phyloP scores from a whole-genome alignment of 2,329 filamentous ascomycete species.

The Aspergillus chevalieri region DNA sequence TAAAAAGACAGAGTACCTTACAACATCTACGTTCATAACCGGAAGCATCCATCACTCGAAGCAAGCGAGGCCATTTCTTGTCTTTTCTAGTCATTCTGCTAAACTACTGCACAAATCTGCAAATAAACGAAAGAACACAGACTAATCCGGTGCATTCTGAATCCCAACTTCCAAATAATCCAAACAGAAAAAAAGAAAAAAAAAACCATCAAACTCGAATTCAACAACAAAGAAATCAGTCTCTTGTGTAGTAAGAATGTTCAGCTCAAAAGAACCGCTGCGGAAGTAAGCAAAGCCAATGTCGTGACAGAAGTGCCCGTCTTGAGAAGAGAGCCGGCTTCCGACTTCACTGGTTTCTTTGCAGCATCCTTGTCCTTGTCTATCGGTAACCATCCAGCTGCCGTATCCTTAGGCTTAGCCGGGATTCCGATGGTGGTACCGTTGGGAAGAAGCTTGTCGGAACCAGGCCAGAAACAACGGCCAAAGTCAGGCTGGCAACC shows the following conservation, averaged over 20 bases:
- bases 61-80: no score
- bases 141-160: background rate
- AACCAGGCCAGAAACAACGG: constrained; percentile 14
- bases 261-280: constrained; percentile 5
- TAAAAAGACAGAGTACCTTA: background rate
- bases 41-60: no score
- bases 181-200: background rate
- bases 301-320: background rate
- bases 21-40: no score
- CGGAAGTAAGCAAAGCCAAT: constrained; percentile 6
- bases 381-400: background rate
- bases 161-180: background rate
- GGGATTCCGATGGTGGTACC: constrained; percentile 15
- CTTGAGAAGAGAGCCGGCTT: constrained; percentile 1
- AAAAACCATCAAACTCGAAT: background rate
- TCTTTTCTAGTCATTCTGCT: no score
- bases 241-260: background rate
- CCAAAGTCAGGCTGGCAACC: constrained; percentile 28
- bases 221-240: background rate
- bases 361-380: background rate
- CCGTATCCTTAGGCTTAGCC: constrained; percentile 8
- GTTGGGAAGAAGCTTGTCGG: constrained; percentile 3
- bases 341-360: constrained; percentile 8
- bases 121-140: background rate
- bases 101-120: no score